Evolutionary conservation across 2,329 filamentous ascomycete species (phyloP).

Genomic region (Fulvia fulva): DNA sequence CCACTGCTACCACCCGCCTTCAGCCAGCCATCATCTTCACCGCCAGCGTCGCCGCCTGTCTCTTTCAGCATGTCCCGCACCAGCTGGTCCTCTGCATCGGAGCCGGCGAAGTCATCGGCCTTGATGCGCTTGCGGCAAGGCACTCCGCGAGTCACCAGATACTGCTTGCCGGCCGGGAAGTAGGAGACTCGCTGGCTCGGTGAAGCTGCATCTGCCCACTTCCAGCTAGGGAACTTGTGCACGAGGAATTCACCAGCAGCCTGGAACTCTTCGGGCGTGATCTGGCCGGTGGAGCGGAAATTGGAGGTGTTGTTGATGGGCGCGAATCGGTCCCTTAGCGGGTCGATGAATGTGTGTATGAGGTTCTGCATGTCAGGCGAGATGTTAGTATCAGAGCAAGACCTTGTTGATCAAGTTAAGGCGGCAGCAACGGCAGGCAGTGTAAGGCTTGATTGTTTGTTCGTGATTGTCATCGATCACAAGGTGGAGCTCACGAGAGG

Average conservation of each 20-base stretch:
- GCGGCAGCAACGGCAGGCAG: not conserved
- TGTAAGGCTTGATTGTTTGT: not conserved
- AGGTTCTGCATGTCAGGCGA: constrained; percentile 72
- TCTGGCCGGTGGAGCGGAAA: constrained; percentile 89
- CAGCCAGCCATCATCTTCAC: constrained; percentile 82
- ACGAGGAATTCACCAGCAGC: constrained; percentile 95
- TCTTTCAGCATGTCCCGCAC: constrained; percentile 70
- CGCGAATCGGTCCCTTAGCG: constrained; percentile 84
- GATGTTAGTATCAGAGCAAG: not conserved
- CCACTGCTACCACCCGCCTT: constrained; percentile 77
- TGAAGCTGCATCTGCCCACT: constrained; percentile 87
- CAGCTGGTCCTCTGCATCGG: constrained; percentile 79
- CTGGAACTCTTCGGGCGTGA: constrained; percentile 95
- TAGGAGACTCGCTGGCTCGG: constrained; percentile 72
- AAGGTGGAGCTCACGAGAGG: not conserved
- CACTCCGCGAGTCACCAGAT: constrained; percentile 87
- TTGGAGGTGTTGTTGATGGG: constrained; percentile 86
- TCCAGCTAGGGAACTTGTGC: constrained; percentile 98
- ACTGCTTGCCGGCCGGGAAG: constrained; percentile 88
- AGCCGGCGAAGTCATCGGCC: constrained; percentile 84
- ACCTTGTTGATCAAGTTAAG: not conserved
- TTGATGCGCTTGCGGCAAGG: constrained; percentile 81
- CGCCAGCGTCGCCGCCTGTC: constrained; percentile 44
- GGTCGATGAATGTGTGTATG: constrained; percentile 81
- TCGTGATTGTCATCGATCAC: not conserved